A percentile compares a stretch with the other conserved stretches of the same genome.
Conservation (phyloP, 2,329 filamentous ascomycete genomes). For the Aureobasidium musti region DNA sequence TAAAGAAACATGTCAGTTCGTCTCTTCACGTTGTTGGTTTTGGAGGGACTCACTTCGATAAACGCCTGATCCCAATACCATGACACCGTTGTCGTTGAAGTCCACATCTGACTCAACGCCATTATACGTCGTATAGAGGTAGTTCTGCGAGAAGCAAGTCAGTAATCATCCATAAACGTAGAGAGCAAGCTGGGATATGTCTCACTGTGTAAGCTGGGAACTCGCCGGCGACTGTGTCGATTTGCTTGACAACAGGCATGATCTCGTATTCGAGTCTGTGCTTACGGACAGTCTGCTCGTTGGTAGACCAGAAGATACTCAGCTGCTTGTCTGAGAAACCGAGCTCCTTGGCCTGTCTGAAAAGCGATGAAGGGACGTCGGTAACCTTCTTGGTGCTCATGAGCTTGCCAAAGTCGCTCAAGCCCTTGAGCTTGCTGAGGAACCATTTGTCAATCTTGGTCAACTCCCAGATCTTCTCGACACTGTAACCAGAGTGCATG, state of each 20-base stretch:
- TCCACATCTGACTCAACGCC: conserved; percentile 78
- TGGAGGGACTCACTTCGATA: conserved; percentile 59
- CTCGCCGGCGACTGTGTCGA: conserved; percentile 96
- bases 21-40: too few species aligned
- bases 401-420: conserved; percentile 83
- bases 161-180: neutral
- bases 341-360: conserved; percentile 85
- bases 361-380: conserved; percentile 62
- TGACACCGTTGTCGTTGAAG: conserved; percentile 88
- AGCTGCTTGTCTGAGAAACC: conserved; percentile 94
- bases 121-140: conserved; percentile 95
- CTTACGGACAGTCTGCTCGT: conserved; percentile 84
- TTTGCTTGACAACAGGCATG: conserved; percentile 91
- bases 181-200: neutral
- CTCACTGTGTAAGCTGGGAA: conserved; percentile 76
- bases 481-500: conserved; percentile 89
- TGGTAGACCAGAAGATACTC: conserved; percentile 91
- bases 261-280: conserved; percentile 84
- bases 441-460: conserved; percentile 99
- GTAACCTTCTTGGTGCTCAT: conserved; percentile 72
- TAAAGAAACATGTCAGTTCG: too few species aligned
- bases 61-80: conserved; percentile 94
- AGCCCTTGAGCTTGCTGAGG: conserved; percentile 82
- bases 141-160: conserved; percentile 44
- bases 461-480: conserved; percentile 97